phyloP scores from a whole-genome alignment of 2,329 filamentous ascomycete genomes.

The Xylaria sp. region DNA sequence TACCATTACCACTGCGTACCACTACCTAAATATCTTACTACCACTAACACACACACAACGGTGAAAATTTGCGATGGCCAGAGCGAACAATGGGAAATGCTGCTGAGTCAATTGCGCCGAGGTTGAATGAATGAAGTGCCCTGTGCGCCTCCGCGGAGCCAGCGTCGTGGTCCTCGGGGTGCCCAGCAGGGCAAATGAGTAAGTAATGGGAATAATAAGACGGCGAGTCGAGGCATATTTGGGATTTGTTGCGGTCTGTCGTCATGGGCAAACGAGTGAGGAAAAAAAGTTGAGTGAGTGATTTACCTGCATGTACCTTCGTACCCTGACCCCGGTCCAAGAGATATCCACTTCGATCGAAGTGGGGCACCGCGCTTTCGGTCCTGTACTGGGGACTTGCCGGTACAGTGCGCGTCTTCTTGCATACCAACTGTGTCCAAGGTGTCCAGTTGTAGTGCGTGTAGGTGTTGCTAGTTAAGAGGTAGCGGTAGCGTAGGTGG shows the following conservation, averaged over 20 bases:
- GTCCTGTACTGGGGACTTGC: conserved; percentile 21
- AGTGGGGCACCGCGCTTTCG: conserved; percentile 15
- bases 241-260: conserved; percentile 28
- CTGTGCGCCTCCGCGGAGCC: neutral
- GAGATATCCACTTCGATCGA: conserved; percentile 16
- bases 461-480: no score
- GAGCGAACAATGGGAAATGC: neutral
- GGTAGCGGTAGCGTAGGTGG: neutral
- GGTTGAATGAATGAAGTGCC: no score
- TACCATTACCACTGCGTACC: no score
- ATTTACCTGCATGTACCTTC: conserved; percentile 32
- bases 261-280: conserved; percentile 31
- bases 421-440: conserved; percentile 4
- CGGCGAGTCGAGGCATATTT: conserved; percentile 26
- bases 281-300: conserved; percentile 31
- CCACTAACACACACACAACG: neutral
- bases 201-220: neutral
- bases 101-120: conserved; percentile 18
- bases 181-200: conserved; percentile 4
- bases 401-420: conserved; percentile 10
- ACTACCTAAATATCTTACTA: no score
- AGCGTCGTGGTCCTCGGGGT: neutral
- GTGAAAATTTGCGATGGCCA: neutral
- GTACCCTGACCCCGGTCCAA: conserved; percentile 7
- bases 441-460: no score